Evolutionary conservation across 2,329 filamentous ascomycete species (phyloP), one percentile per base, ranked within the genome.

Genomic region (Diaporthe destruens): DNA sequence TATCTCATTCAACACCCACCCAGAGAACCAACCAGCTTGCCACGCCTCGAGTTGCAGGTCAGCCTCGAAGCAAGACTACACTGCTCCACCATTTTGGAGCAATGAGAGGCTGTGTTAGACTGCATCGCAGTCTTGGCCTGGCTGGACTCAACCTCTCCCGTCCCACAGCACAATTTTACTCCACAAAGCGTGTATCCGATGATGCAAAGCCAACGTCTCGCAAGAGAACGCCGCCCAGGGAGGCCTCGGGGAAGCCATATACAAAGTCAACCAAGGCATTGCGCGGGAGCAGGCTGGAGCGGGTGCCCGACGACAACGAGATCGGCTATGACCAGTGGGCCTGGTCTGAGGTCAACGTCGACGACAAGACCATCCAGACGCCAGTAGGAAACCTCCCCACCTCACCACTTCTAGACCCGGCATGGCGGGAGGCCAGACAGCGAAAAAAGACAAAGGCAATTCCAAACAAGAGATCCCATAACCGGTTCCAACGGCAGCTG

Each of bases 401-500:
- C 11, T 90, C 88, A 2, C 88, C 88, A 1, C 69, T 90, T 16
- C 86, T 89, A 79, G 83, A 90, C 81, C 83, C 85, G 5, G 76
- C 76, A 2, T 90, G 86, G 80, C 84, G 86, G 75, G 80, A 84
- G 47, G 82, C 83, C 0, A 84, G 80, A 71, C 79, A 83, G 51
- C 86, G 82, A 74, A 84, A 80, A 55, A 85, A 85, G 72, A 77
- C 79, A 0, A 81, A 82, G 72, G 47, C 78, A 56, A 79, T 81
- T 25, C 78, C 79, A 7, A 76, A 80, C 29, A 80, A 83, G 34
- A 82, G 83, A 0, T 36, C 51, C 3, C 53, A 75, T 42, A 78
- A 74, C 47, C 78, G 77, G 2, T 88, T 94, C 73, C 89, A 91
- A 77, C 85, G 84, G 71, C 87, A 88, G 72, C 82, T 94, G 1